phyloP scores from a whole-genome alignment of 78 protist species.

The Creolimax fragrantissima region DNA sequence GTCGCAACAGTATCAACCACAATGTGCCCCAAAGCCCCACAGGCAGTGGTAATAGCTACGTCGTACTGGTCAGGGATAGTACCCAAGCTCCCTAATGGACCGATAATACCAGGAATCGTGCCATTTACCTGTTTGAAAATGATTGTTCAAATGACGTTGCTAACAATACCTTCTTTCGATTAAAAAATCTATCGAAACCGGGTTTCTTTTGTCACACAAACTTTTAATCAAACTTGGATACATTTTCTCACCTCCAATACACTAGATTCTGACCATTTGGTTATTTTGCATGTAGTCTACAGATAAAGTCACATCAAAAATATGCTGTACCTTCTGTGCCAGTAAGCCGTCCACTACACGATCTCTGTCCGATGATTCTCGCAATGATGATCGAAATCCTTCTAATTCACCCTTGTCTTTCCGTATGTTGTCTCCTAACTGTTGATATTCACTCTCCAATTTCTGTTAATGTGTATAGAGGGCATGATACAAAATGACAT shows the following conservation, averaged over 20 bases:
- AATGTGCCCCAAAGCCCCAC: slow-evolving; percentile 63
- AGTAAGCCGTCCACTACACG: background rate
- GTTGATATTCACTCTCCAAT: background rate
- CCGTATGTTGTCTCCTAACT: background rate
- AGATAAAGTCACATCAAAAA: no score
- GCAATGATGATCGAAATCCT: background rate
- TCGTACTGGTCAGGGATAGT: slow-evolving; percentile 79
- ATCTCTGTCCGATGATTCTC: background rate
- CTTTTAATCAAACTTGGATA: no score
- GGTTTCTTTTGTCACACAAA: no score
- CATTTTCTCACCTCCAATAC: no score
- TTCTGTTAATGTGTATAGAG: background rate
- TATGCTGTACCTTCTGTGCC: background rate
- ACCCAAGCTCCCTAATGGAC: slow-evolving; percentile 96
- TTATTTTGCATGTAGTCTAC: no score
- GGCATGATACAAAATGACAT: background rate
- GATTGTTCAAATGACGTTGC: no score
- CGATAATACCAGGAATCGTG: slow-evolving; percentile 65
- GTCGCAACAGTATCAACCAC: slow-evolving; percentile 81
- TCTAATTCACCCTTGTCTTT: background rate
- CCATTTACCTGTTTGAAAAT: slow-evolving; percentile 28
- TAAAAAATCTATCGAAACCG: no score
- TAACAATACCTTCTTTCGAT: no score
- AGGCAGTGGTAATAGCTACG: slow-evolving; percentile 89
- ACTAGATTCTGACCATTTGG: no score